Conservation (phyloP, 2,329 filamentous ascomycete species). For the Penicillium digitatum region DNA sequence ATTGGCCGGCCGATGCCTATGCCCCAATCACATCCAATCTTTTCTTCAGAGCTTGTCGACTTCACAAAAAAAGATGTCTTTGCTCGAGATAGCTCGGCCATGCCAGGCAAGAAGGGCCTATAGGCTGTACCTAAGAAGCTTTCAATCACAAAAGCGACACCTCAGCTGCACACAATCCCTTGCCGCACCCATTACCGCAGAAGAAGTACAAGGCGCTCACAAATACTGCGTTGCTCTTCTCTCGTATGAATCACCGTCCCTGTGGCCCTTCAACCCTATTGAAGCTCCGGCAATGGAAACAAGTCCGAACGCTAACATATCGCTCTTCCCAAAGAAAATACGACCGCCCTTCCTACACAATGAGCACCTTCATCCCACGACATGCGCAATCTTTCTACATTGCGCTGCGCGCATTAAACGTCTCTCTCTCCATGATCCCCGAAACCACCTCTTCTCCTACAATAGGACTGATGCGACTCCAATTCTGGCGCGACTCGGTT, state of each 20-base stretch:
- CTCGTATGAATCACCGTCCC: slow-evolving; percentile 37
- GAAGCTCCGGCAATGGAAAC: neutral
- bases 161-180: slow-evolving; percentile 24
- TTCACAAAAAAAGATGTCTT: slow-evolving; percentile 17
- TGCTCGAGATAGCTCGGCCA: slow-evolving; percentile 20
- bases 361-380: slow-evolving; percentile 77
- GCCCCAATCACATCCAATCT: slow-evolving; percentile 17
- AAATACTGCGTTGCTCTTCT: slow-evolving; percentile 59
- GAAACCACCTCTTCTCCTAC: slow-evolving; percentile 85
- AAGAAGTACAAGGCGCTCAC: slow-evolving; percentile 53
- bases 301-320: neutral
- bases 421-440: slow-evolving; percentile 84
- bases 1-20: slow-evolving; percentile 18
- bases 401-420: slow-evolving; percentile 84
- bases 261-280: neutral
- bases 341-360: slow-evolving; percentile 82
- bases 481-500: slow-evolving; percentile 90
- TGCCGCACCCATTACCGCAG: slow-evolving; percentile 22
- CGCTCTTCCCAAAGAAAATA: slow-evolving; percentile 59
- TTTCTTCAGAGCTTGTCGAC: slow-evolving; percentile 3
- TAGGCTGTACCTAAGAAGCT: neutral
- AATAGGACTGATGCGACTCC: slow-evolving; percentile 81
- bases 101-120: slow-evolving; percentile 18
- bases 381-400: slow-evolving; percentile 77
- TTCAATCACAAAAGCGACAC: slow-evolving; percentile 15